phyloP scores from a whole-genome alignment of 306 rosid genomes.

The Argentina anserina region DNA sequence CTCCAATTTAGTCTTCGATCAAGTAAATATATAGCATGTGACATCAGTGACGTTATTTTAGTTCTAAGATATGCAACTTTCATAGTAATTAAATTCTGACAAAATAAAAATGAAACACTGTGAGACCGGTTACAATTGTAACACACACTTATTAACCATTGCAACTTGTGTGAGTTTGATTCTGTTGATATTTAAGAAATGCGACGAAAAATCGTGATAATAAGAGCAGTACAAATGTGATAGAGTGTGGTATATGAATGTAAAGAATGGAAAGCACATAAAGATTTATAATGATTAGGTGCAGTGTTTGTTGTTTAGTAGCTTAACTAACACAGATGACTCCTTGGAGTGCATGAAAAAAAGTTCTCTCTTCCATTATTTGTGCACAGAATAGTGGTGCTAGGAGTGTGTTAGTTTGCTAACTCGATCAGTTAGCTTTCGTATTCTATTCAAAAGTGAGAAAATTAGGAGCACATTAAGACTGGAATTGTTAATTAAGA shows the following conservation, averaged over 20 bases:
- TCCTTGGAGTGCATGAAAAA: conserved; percentile 4
- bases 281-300: neutral
- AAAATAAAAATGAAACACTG: neutral
- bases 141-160: neutral
- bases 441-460: neutral
- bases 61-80: neutral
- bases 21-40: neutral
- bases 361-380: neutral
- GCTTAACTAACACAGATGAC: conserved; percentile 14
- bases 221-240: neutral
- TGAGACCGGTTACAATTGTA: neutral
- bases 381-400: neutral
- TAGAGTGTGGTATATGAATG: neutral
- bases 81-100: neutral
- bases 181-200: neutral
- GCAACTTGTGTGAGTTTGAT: neutral
- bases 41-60: neutral
- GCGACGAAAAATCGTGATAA: neutral
- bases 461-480: conserved; percentile 19
- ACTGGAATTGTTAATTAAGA: conserved; percentile 4
- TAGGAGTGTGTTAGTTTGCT: conserved; percentile 17
- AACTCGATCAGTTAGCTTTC: neutral
- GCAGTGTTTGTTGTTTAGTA: conserved; percentile 20
- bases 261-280: neutral
- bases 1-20: too few species aligned